Evolutionary conservation across 805 yeast species (phyloP).

Genomic region (Candida fluviatilis): DNA sequence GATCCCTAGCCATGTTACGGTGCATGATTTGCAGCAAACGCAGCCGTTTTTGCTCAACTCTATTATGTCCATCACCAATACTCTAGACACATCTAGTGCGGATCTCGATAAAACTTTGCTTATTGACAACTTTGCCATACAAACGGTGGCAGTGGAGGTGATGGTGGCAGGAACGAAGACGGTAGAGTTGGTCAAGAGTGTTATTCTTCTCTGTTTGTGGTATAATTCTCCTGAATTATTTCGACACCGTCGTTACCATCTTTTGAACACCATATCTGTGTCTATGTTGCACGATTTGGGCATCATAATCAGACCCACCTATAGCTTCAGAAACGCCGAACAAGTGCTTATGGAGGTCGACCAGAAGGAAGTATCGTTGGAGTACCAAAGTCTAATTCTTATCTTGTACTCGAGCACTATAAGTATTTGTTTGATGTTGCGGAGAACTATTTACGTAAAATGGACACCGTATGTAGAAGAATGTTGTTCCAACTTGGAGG

Average conservation of each 20-base stretch:
- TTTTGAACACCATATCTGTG: conserved; percentile 61
- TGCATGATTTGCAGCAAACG: conserved; percentile 44
- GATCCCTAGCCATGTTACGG: conserved; percentile 40
- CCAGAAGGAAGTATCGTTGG: conserved; percentile 5
- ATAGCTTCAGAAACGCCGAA: conserved; percentile 13
- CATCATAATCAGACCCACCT: conserved; percentile 47
- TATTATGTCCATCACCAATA: conserved; percentile 58
- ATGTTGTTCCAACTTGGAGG: conserved; percentile 49
- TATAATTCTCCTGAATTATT: conserved; percentile 81
- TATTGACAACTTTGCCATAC: conserved; percentile 51
- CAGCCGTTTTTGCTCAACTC: conserved; percentile 63
- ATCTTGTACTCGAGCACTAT: conserved; percentile 60
- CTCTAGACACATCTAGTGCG: conserved; percentile 28
- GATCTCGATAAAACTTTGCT: conserved; percentile 41
- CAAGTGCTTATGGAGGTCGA: conserved; percentile 9
- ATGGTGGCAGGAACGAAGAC: conserved; percentile 68
- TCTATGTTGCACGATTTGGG: conserved; percentile 76
- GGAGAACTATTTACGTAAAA: conserved; percentile 57
- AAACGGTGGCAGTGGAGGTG: conserved; percentile 52
- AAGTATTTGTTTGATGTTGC: conserved; percentile 58
- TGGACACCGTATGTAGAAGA: conserved; percentile 66
- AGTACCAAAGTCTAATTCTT: conserved; percentile 43
- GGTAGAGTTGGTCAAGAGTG: conserved; percentile 59
- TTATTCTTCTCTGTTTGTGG: conserved; percentile 67
- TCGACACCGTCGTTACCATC: conserved; percentile 72